Base-by-base conservation (phyloP, 805 yeast genomes). In the Myxozyma kluyveri region DNA sequence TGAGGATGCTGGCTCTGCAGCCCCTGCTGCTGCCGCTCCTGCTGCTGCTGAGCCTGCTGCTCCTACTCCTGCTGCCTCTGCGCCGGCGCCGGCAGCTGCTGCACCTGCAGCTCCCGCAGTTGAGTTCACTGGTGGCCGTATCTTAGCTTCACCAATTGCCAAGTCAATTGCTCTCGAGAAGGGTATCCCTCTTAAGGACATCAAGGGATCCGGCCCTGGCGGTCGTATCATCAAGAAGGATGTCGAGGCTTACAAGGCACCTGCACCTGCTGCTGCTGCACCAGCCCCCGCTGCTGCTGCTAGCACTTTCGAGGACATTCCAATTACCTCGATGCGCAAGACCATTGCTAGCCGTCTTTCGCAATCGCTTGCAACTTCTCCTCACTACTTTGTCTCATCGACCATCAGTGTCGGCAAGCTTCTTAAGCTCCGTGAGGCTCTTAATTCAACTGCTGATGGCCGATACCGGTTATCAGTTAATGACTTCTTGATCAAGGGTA, bases 151-250 rank as follows among this genome's bases (percentile, higher is more conserved):
- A 56, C 99, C 99, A 53, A 75, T 86, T 61, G 99, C 99, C 56
- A 91, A 91, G 78, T 82, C 82, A 61, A 75, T 93, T 59, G 99
- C 99, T 54, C 77, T 90, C 61, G 96, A 91, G 71, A 81, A 84
- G 71, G 99, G 98, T 65, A 76, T 91, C 66, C 78, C 95, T 40
- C 80, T 91, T 66, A 88, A 86, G 75, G 81, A 81, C 64, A 76
- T 93, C 67, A 81, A 81, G 71, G 98, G 98, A 67, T 73, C 96
- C 40, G 99, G 99, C 63, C 98, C 98, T 68, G 78, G 78, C 66
- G 98, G 98, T 63, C 87, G 99, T 77, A 88, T 93, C 69, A 78
- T 87, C 61, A 93, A 90, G 66, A 82, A 82, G 65, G 99, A 93
- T 69, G 86, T 93, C 61, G 97, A 91, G 74, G 74, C 75, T 64